Evolutionary conservation across 1,284 basidiomycete genomes (phyloP), one percentile per base, ranked within the genome.

Genomic region (Leccinum glutinopallens): DNA sequence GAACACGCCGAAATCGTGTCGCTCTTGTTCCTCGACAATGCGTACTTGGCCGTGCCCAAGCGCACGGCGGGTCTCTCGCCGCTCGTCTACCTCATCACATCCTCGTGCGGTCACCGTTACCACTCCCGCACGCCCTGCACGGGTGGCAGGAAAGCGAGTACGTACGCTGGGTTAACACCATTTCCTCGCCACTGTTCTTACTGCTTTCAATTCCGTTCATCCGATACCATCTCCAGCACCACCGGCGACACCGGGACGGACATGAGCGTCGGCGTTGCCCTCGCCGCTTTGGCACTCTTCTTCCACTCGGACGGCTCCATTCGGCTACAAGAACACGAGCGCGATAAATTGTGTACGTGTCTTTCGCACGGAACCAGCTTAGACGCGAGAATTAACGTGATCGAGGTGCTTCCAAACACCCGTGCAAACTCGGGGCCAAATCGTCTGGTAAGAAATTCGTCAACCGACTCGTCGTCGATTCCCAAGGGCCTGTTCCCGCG

Each of bases 341-440:
- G 63, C 65, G 64, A 59, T 12, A 32, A 58, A 1, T 53, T 73
- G 5, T 75, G 72, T 74, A 65, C 58, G 72, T 70, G 43, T 25
- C 2, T 1, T 58, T 59, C 22, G 49, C 12, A 12, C 33, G 22
- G 35, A 7, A 22, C 1, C 29, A 5, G 32, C 32, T 55, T 5
- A 10, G 4, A 51, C 43, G 19, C 19, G 1, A 2, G 19, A 7
- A 22, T 58, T 69, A 17, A 64, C 25, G 1, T 15, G 12, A 17
- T 61, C 49, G 10, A 29, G 25, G 5, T 5, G 63, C 91, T 93
- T 3, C 92, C 89, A 59, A 97, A 84, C 4, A 85, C 84, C 10
- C 87, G 83, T 0, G 95, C 93, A 63, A 96, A 85, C 1, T 81
- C 76, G 2, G 80, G 72, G 0, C 94, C 94, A 65, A 98, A 92